Base-by-base conservation (phyloP, 352 stramenopile genomes). In the Phytophthora europaea region DNA sequence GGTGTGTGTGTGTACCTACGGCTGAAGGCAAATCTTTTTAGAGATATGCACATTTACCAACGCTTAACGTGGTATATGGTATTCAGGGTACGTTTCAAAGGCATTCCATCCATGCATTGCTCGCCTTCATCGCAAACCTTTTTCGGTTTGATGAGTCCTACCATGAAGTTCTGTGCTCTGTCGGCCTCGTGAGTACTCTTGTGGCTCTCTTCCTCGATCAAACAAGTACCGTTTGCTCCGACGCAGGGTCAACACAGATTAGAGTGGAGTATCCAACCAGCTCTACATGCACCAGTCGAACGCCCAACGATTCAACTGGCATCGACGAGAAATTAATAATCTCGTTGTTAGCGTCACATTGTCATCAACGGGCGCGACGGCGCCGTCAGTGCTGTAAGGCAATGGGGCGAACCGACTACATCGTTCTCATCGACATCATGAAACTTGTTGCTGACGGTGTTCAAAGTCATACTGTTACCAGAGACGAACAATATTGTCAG, bases 181-280 rank as follows among this genome's bases (percentile, higher is more conserved):
- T 78, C n/a, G 80, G 84, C 3, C 71, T 89, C 15, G 65, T 86
- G 18, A 73, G 75, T 18, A 73, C 73, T 7, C 50, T 90, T 18
- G 51, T 89, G 26, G 47, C 56, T 7, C 51, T 92, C 6, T 90
- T 90, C 60, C 77, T 83, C 38, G 45, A 71, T 6, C 80, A 90
- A 69, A 80, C 74, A 6, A 63, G 77, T 47, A 48, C 64, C 43
- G 45, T 77, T 38, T 79, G 58, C 45, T 77, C 72, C 6, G 64
- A 74, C 53, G 61, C 79, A 28, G 64, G 65, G 4, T 70, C 67
- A 40, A 83, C 65, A 6, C 82, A 81, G 23, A 86, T 91, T 20
- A 80, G 77, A 6, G 65, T 91, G 22, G 73, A 78, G 15, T 87
- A 90, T 64, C 84, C 82, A 22, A 89, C 82, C 33, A 87, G 80